phyloP scores from a whole-genome alignment of 164 flowering plant species.

The Annona cherimola region DNA sequence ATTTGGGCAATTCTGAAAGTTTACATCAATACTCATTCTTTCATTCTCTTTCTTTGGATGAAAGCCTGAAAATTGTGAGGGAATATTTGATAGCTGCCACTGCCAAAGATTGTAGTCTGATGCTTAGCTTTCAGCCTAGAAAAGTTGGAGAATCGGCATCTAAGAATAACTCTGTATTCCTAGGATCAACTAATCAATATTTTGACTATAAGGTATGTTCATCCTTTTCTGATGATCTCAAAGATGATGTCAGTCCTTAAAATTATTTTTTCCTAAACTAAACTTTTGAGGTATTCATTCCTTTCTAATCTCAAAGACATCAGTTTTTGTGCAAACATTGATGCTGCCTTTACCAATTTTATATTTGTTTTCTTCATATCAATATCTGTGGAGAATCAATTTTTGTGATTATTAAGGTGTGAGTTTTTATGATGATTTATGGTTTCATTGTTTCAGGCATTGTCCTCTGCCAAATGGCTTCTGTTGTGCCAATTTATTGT shows the following conservation, averaged over 20 bases:
- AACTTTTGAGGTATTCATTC: not conserved
- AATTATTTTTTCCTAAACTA: too few relatives aligned
- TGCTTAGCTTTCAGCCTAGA: slow-evolving; percentile 65
- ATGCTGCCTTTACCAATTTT: too few relatives aligned
- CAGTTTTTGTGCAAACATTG: not conserved
- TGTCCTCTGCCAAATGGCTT: too few relatives aligned
- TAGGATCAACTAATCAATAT: slow-evolving; percentile 54
- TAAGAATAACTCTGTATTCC: slow-evolving; percentile 26
- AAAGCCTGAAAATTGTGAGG: slow-evolving; percentile 73
- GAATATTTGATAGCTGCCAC: slow-evolving; percentile 85
- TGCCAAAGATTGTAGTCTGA: slow-evolving; percentile 92
- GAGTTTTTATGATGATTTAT: too few relatives aligned
- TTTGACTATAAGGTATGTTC: slow-evolving; percentile 76
- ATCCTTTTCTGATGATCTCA: not conserved
- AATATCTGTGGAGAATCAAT: too few relatives aligned
- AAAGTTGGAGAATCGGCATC: slow-evolving; percentile 26
- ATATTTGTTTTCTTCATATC: too few relatives aligned
- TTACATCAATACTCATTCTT: slow-evolving; percentile 31
- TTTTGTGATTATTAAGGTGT: too few relatives aligned
- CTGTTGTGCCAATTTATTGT: not conserved
- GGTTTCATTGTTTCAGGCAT: too few relatives aligned
- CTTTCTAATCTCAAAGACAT: not conserved
- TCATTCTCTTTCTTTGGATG: slow-evolving; percentile 62
- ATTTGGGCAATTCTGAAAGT: slow-evolving; percentile 27
- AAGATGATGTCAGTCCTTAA: not conserved